A percentile compares a stretch with the other conserved stretches of the same genome.
phyloP scores from a whole-genome alignment of 306 rosid species.

The Vigna unguiculata region DNA sequence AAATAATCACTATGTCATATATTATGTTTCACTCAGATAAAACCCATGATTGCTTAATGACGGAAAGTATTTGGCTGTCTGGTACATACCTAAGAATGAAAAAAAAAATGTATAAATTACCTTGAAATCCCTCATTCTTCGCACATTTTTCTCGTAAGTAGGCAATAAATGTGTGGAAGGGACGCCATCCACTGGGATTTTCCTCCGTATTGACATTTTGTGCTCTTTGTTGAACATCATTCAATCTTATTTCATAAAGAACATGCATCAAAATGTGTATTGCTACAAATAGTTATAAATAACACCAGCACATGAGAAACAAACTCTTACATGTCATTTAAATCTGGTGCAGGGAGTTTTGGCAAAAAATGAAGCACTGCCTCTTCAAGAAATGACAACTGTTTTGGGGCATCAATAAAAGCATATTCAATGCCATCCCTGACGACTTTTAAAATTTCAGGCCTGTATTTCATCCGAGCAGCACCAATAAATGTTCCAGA shows the following conservation, averaged over 20 bases:
- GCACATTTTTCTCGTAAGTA: conserved; percentile 76
- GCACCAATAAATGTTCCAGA: conserved; percentile 85
- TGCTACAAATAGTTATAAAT: conserved; percentile 35
- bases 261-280: conserved; percentile 40
- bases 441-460: conserved; percentile 77
- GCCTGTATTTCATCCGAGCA: conserved; percentile 78
- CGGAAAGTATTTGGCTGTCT: not conserved
- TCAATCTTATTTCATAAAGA: conserved; percentile 61
- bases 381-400: conserved; percentile 77
- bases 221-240: conserved; percentile 75
- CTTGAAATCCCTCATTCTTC: conserved; percentile 83
- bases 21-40: conserved; percentile 9
- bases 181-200: conserved; percentile 99
- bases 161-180: conserved; percentile 72
- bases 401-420: conserved; percentile 81
- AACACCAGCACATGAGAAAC: conserved; percentile 36
- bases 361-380: conserved; percentile 76
- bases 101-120: conserved; percentile 43
- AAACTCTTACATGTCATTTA: conserved; percentile 73
- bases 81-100: conserved; percentile 8
- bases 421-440: conserved; percentile 85
- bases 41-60: conserved; percentile 27
- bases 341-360: conserved; percentile 81
- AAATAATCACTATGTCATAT: conserved; percentile 1
- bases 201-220: conserved; percentile 80